Evolutionary conservation across 768 basidiomycete species (phyloP).

Genomic region (Dioszegia hungarica): DNA sequence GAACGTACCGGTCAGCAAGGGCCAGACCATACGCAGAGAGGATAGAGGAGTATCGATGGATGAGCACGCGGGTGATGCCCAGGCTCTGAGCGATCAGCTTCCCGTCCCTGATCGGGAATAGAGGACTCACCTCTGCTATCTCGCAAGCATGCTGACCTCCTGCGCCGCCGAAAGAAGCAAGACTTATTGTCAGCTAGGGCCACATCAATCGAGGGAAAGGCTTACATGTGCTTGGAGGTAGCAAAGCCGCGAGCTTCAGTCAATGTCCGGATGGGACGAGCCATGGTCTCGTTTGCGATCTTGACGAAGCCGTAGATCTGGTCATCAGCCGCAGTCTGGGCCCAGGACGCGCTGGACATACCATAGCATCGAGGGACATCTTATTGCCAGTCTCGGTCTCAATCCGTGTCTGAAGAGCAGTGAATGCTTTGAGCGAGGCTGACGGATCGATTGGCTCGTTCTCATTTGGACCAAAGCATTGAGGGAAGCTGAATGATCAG

Average conservation of each 20-base stretch:
- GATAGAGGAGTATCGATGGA: constrained; percentile 74
- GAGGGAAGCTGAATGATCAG: neutral
- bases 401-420: constrained; percentile 63
- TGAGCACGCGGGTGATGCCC: constrained; percentile 15
- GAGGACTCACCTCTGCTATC: constrained; percentile 26
- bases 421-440: constrained; percentile 66
- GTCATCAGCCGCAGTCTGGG: neutral
- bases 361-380: constrained; percentile 72
- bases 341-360: neutral
- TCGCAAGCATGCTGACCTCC: constrained; percentile 46
- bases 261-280: constrained; percentile 80
- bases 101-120: neutral
- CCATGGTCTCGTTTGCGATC: constrained; percentile 99
- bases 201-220: constrained; percentile 48
- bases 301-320: constrained; percentile 66
- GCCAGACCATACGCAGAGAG: constrained; percentile 89
- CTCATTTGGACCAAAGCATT: constrained; percentile 72
- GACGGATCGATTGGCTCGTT: constrained; percentile 73
- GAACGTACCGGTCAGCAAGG: constrained; percentile 40
- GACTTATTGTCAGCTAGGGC: too few species aligned
- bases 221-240: constrained; percentile 61
- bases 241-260: constrained; percentile 86
- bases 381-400: constrained; percentile 58
- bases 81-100: neutral
- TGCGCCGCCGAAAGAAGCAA: constrained; percentile 48